Conservation (phyloP, 2,329 filamentous ascomycete species). For the Kalmusia sp. region DNA sequence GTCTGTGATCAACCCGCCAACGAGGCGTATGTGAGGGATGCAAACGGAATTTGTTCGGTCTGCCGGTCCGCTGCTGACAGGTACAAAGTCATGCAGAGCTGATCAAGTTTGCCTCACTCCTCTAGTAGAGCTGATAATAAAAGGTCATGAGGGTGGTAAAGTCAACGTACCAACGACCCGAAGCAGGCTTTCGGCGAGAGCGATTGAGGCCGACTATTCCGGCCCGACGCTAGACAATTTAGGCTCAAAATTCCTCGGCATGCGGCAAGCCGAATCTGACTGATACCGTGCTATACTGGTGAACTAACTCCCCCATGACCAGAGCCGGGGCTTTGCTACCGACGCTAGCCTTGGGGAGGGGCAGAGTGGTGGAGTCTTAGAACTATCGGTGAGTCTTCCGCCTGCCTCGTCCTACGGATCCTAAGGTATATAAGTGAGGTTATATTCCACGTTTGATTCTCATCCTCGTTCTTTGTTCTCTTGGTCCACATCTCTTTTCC, state of each 20-base stretch:
- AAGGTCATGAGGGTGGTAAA: background rate
- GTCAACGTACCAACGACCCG: background rate
- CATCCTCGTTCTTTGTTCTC: background rate
- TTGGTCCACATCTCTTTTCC: background rate
- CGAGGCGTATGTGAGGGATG: background rate
- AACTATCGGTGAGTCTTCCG: background rate
- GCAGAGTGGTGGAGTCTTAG: background rate
- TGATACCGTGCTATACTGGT: background rate
- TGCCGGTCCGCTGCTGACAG: background rate
- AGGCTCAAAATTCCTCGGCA: slow-evolving; percentile 10
- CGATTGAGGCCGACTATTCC: background rate
- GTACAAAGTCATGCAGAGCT: background rate
- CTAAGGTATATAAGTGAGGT: background rate
- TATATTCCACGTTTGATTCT: background rate
- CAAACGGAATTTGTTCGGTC: background rate
- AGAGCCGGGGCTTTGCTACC: background rate
- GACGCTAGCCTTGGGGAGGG: slow-evolving; percentile 1
- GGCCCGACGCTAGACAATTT: slow-evolving; percentile 11
- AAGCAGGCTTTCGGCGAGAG: background rate
- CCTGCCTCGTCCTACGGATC: background rate
- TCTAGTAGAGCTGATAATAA: background rate
- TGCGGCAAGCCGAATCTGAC: background rate
- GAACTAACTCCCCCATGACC: background rate
- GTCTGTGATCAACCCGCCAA: background rate
- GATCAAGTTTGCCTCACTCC: background rate